phyloP scores from a whole-genome alignment of 2,329 filamentous ascomycete genomes.

The Talaromyces piceae region DNA sequence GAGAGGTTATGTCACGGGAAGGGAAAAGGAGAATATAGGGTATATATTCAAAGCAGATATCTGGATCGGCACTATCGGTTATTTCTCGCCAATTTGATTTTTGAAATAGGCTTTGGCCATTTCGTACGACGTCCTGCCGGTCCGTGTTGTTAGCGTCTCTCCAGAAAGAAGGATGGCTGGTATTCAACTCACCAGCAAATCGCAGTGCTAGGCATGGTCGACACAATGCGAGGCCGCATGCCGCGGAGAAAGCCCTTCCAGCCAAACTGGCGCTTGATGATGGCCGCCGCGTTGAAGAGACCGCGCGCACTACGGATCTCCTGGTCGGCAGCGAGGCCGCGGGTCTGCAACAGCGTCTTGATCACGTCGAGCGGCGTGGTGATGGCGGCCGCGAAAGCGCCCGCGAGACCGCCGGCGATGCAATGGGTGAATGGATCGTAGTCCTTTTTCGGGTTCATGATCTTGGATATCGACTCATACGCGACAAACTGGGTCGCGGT shows the following conservation, averaged over 20 bases:
- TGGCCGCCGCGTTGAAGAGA: slow-evolving; percentile 66
- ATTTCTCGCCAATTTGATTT: slow-evolving; percentile 23
- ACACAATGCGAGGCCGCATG: slow-evolving; percentile 81
- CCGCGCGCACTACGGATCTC: slow-evolving; percentile 82
- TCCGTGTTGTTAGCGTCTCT: not conserved
- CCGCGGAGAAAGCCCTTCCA: slow-evolving; percentile 87
- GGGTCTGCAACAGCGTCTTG: slow-evolving; percentile 93
- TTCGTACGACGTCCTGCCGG: slow-evolving; percentile 55
- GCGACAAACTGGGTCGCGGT: slow-evolving; percentile 95
- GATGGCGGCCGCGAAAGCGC: slow-evolving; percentile 84
- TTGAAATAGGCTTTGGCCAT: slow-evolving; percentile 64
- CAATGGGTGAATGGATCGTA: slow-evolving; percentile 96
- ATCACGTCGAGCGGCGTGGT: slow-evolving; percentile 97
- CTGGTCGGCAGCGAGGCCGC: slow-evolving; percentile 71
- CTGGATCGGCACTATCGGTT: not conserved
- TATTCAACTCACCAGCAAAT: slow-evolving; percentile 74
- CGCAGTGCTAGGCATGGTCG: slow-evolving; percentile 97
- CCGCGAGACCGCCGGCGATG: slow-evolving; percentile 81
- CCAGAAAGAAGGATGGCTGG: not conserved
- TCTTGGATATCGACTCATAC: slow-evolving; percentile 91
- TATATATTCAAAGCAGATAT: not conserved
- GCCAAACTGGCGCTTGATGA: slow-evolving; percentile 79
- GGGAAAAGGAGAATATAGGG: not conserved
- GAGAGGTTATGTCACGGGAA: not conserved
- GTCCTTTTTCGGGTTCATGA: slow-evolving; percentile 69